Evolutionary conservation across 106 monocot genomes (phyloP).

Genomic region (Allium sativum): DNA sequence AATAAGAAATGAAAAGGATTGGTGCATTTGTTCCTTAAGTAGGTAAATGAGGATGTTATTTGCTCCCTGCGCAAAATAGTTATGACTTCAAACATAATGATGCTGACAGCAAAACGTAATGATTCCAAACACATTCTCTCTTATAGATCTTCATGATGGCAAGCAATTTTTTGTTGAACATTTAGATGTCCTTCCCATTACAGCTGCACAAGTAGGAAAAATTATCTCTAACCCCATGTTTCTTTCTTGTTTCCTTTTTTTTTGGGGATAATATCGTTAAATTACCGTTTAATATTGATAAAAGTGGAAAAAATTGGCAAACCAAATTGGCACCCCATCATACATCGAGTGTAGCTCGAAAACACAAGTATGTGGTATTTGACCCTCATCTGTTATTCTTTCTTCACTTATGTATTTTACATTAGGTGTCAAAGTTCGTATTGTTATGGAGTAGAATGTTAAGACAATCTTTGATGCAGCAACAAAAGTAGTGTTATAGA

Average conservation of each 20-base stretch:
- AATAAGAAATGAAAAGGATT: no score
- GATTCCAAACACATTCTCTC: not conserved
- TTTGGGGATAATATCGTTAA: no score
- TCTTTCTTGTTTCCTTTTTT: not conserved
- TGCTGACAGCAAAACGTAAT: no score
- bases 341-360: constrained; percentile 47
- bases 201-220: constrained; percentile 32
- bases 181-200: constrained; percentile 41
- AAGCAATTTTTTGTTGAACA: constrained; percentile 48
- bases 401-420: not conserved
- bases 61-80: no score
- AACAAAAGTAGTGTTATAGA: constrained; percentile 58
- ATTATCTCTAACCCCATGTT: not conserved
- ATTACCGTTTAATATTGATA: not conserved
- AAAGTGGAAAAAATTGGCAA: constrained; percentile 35
- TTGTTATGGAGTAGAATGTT: constrained; percentile 25
- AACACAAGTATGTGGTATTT: constrained; percentile 20
- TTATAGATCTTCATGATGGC: constrained; percentile 47
- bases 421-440: not conserved
- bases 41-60: no score
- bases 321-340: constrained; percentile 28
- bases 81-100: no score
- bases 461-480: constrained; percentile 58
- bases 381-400: not conserved
- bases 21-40: no score